phyloP scores from a whole-genome alignment of 1,284 basidiomycete species.

The Tilletia indica region DNA sequence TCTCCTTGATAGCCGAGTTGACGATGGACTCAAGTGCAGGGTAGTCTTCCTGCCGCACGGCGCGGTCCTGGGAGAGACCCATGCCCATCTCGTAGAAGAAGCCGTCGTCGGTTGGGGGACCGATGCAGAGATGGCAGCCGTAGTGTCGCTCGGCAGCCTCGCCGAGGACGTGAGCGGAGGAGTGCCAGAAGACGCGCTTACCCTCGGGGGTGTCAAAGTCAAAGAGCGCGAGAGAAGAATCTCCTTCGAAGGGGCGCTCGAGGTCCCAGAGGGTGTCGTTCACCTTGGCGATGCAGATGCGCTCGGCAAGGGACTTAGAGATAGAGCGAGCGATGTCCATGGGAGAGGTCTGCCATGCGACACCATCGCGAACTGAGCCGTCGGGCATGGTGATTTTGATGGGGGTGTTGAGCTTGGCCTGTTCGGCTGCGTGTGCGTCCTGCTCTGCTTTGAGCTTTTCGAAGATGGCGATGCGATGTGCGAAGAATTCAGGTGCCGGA shows the following conservation, averaged over 20 bases:
- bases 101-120: constrained; percentile 94
- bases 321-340: constrained; percentile 85
- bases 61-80: constrained; percentile 52
- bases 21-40: constrained; percentile 82
- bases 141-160: constrained; percentile 96
- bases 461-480: constrained; percentile 84
- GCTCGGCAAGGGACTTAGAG: constrained; percentile 82
- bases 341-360: constrained; percentile 93
- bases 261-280: constrained; percentile 91
- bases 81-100: constrained; percentile 97
- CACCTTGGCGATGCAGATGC: constrained; percentile 90
- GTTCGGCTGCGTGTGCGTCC: constrained; percentile 75
- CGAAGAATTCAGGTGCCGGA: constrained; percentile 83
- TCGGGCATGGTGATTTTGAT: constrained; percentile 85
- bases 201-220: constrained; percentile 96
- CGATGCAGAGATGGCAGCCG: constrained; percentile 94
- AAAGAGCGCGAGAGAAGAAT: constrained; percentile 77
- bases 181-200: constrained; percentile 90
- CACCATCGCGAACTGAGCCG: constrained; percentile 77
- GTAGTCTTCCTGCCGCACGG: constrained; percentile 68
- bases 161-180: constrained; percentile 97
- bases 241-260: constrained; percentile 82
- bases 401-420: constrained; percentile 68
- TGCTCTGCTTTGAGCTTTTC: constrained; percentile 84
- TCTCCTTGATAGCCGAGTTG: constrained; percentile 88